Base-by-base conservation (phyloP, 805 yeast species). In the Lipomyces starkeyi region DNA sequence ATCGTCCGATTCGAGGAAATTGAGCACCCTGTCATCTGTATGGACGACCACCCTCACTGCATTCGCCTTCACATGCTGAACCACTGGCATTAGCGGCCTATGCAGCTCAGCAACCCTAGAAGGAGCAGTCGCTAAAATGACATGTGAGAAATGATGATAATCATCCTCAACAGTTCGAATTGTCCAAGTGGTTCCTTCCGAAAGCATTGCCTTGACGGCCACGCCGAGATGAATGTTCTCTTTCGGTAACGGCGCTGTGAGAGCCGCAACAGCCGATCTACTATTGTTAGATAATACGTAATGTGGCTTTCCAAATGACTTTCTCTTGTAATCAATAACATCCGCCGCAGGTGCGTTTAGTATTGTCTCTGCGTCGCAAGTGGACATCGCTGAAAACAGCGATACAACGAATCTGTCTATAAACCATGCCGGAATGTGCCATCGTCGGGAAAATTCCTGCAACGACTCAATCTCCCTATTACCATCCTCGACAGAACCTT, bases 311-410 rank as follows among this genome's bases (percentile, higher is more conserved):
- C 57, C 25, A 29, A 66, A 68, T 14, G 70, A 65, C 8, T 56
- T 35, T 8, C 65, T 55, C 56, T 68, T 68, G 54, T 68, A 68
- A 32, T 68, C 71, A n/a, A 66, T 55, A 9, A 68, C 37, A 35
- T 68, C 71, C 7, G 65, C 59, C 14, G 71, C 71, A 7, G 71
- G 71, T 13, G 71, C 63, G n/a, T 27, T 32, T 22, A 56, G 61
- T 6, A 68, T 60, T 5, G 61, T 47, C n/a, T 49, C 60, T 2
- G 34, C 52, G 2, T 56, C 27, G 54, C 71, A 63, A 9, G 71
- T 68, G 2, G 70, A 59, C 67, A 68, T 63, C 2, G 70, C 71
- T 34, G 64, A 56, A 58, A 68, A 68, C 54, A 68, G 52, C 6
- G 71, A 57, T 7, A 58, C 59, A 55, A 68, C 58, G 47, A 62